Base-by-base conservation (phyloP, 768 basidiomycete species). In the Myochromella boudieri region DNA sequence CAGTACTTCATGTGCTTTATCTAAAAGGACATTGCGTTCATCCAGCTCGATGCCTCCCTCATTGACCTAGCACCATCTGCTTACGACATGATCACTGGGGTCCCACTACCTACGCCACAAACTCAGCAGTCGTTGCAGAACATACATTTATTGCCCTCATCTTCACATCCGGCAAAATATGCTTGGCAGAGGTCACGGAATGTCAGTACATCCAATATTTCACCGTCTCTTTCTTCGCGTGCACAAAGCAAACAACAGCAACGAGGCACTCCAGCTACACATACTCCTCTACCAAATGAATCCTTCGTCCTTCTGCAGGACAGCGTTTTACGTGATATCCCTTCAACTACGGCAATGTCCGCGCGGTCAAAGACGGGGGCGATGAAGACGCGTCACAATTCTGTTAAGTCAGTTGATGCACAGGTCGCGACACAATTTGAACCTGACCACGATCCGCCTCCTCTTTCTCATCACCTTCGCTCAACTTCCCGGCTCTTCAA, bases 261-360 rank as follows among this genome's bases (percentile, higher is more conserved):
- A 57, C 78, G 76, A 48, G 42, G 44, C 34, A 11, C 37, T 43
- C 70, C 28, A 6, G 15, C 32, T 14, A 15, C 45, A 12, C 46
- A 57, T 33, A 64, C 72, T 15, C 73, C 68, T 25, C 72, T 79
- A 32, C 88, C 91, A 6, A 87, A 81, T 58, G 92, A 94, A 65
- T 95, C 93, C 20, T 97, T 95, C 67, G 89, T 97, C 49, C 76
- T 97, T 33, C 73, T 95, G 21, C 87, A 91, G 63, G 91, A 94
- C 59, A 92, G 89, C 55, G 70, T 88, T 47, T 76, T 91, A 56
- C 77, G 76, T 37, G 81, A 75, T 58, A 87, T 87, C 46, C 88
- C 88, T 53, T 70, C 81, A 49, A 59, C 79, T 29, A 59, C 70
- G 33, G 64, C 78, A 41, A 55, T 77, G 24, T 59, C 74, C 29